These are phyloP conservation scores for Tetratostichococcus sp. DNA, from an alignment of 139 green algal species.

Conservation along the genomic window DNA sequence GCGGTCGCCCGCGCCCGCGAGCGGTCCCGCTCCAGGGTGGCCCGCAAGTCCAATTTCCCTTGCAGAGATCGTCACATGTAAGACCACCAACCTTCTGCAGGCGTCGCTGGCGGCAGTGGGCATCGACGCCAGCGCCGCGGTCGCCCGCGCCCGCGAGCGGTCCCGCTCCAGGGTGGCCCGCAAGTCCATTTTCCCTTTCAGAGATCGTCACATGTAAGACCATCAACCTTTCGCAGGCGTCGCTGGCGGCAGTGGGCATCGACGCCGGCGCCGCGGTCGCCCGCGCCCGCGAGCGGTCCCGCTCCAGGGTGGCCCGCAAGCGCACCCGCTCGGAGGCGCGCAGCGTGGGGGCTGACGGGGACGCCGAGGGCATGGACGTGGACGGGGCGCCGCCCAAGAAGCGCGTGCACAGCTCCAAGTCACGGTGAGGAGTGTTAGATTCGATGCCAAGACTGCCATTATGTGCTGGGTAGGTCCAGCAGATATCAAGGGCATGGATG, in stretches of 20 bases:
- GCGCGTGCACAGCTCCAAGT: constrained; percentile 79
- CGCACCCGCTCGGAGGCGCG: constrained; percentile 42
- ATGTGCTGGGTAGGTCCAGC: no score
- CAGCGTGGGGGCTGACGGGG: neutral
- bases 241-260: constrained; percentile 78
- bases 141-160: no score
- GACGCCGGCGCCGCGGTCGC: constrained; percentile 76
- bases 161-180: no score
- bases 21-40: no score
- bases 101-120: constrained; percentile 58
- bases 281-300: constrained; percentile 45
- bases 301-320: constrained; percentile 61
- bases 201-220: no score
- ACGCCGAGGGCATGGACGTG: constrained; percentile 12
- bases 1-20: no score
- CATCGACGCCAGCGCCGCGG: no score
- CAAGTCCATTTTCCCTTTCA: no score
- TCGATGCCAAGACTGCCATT: no score
- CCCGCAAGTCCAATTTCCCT: no score
- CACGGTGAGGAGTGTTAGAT: constrained; percentile 24
- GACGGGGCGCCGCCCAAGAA: constrained; percentile 58
- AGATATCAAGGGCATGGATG: no score
- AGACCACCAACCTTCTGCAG: constrained; percentile 22
- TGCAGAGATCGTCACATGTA: no score
- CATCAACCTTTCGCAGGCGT: constrained; percentile 22